Evolutionary conservation across 352 stramenopile genomes (phyloP).

Genomic region (Aphanomyces cochlioides): DNA sequence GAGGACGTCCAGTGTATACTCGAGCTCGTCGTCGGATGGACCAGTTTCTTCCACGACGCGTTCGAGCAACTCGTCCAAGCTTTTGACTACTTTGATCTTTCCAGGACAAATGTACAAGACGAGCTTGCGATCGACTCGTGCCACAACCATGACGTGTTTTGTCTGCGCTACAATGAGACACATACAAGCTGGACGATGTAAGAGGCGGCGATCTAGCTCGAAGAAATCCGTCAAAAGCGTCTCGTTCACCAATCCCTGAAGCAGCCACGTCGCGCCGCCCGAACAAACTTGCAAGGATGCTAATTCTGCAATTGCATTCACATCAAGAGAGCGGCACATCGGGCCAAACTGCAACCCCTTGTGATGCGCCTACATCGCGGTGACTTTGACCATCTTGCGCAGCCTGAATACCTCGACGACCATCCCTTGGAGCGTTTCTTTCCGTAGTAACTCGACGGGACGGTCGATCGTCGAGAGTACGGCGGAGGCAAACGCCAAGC

Average conservation of each 20-base stretch:
- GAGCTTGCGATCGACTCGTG: slow-evolving; percentile 27
- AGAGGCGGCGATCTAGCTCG: slow-evolving; percentile 9
- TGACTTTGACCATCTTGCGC: no score
- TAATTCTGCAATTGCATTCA: background rate
- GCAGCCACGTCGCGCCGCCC: background rate
- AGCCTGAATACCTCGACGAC: slow-evolving; percentile 8
- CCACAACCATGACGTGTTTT: background rate
- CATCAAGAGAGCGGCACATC: background rate
- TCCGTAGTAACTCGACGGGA: background rate
- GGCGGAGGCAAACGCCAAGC: background rate
- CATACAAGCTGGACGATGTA: background rate
- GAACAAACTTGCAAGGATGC: background rate
- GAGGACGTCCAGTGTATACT: slow-evolving; percentile 49
- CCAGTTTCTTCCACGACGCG: slow-evolving; percentile 47
- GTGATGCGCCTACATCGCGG: slow-evolving; percentile 6
- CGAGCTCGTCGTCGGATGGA: slow-evolving; percentile 23
- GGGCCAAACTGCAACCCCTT: background rate
- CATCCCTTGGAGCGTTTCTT: slow-evolving; percentile 7
- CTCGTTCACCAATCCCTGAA: background rate
- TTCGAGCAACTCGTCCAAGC: slow-evolving; percentile 42
- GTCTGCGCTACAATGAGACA: background rate
- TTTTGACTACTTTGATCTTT: slow-evolving; percentile 64
- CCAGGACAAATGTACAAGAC: slow-evolving; percentile 62
- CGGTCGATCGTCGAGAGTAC: background rate
- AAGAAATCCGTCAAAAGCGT: slow-evolving; percentile 1